A percentile compares a stretch with the other conserved stretches of the same genome.
Conservation (phyloP, 441 rosid genomes). For the Metrosideros polymorpha region DNA sequence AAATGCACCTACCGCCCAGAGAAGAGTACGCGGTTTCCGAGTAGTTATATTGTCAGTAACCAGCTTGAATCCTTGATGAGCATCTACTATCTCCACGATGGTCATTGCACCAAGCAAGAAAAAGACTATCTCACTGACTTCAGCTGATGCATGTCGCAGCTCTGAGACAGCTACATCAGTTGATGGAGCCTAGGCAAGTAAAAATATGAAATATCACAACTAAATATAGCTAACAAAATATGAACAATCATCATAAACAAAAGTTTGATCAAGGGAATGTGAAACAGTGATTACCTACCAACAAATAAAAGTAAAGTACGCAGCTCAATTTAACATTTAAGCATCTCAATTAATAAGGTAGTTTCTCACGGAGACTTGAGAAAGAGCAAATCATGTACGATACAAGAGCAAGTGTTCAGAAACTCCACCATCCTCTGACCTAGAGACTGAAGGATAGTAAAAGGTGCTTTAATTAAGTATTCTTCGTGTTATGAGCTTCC, state of each 20-base stretch:
- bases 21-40: conserved; percentile 66
- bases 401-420: background rate
- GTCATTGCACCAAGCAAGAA: conserved; percentile 99
- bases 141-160: conserved; percentile 78
- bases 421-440: background rate
- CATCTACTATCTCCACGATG: conserved; percentile 91
- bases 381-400: background rate
- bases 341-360: background rate
- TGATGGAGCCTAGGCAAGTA: conserved; percentile 78
- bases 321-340: background rate
- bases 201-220: background rate
- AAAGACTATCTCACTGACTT: conserved; percentile 92
- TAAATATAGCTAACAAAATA: background rate
- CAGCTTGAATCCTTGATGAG: conserved; percentile 97
- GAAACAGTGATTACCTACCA: background rate
- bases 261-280: background rate
- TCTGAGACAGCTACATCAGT: conserved; percentile 79
- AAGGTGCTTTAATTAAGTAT: background rate
- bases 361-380: background rate
- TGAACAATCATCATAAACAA: background rate
- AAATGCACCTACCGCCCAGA: conserved; percentile 74
- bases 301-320: background rate
- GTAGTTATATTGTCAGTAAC: conserved; percentile 94
- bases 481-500: background rate
- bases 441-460: background rate